These are phyloP conservation scores for Beauveria sp. DNA, from an alignment of 2,329 filamentous ascomycete genomes.

Conservation along the genomic window DNA sequence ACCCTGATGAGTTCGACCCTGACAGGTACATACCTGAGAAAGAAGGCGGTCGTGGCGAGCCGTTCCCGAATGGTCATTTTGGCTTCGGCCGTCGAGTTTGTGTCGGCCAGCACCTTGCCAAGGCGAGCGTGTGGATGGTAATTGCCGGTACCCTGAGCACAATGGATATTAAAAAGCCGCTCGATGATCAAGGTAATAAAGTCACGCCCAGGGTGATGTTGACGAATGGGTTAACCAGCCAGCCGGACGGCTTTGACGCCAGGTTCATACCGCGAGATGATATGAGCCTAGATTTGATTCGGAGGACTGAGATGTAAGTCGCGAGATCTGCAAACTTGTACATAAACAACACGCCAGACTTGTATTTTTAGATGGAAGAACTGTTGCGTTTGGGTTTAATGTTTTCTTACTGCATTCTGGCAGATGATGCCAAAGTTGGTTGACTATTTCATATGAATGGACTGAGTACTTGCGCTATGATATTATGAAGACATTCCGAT, in stretches of 20 bases:
- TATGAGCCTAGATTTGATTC: conserved; percentile 1
- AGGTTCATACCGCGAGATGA: conserved; percentile 18
- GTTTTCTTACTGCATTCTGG: too few relatives aligned
- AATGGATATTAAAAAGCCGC: conserved; percentile 25
- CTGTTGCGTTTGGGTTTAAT: neutral
- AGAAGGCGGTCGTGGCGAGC: conserved; percentile 34
- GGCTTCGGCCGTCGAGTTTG: conserved; percentile 46
- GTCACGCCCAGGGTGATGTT: conserved; percentile 22
- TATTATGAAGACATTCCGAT: too few relatives aligned
- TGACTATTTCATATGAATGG: too few relatives aligned
- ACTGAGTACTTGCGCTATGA: too few relatives aligned
- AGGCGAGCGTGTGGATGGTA: conserved; percentile 33
- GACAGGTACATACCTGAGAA: conserved; percentile 31
- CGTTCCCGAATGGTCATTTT: conserved; percentile 39
- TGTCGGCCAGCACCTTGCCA: conserved; percentile 42
- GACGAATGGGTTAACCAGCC: conserved; percentile 21
- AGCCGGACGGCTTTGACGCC: conserved; percentile 20
- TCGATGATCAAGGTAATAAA: conserved; percentile 27
- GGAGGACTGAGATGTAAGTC: neutral
- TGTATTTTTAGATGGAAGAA: neutral
- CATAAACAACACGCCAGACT: neutral
- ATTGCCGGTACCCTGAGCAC: conserved; percentile 32
- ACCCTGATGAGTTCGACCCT: conserved; percentile 38
- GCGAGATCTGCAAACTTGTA: neutral
- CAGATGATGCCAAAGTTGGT: too few relatives aligned